Conservation (phyloP, 2,329 filamentous ascomycete species). For the Trichoderma lentiforme region DNA sequence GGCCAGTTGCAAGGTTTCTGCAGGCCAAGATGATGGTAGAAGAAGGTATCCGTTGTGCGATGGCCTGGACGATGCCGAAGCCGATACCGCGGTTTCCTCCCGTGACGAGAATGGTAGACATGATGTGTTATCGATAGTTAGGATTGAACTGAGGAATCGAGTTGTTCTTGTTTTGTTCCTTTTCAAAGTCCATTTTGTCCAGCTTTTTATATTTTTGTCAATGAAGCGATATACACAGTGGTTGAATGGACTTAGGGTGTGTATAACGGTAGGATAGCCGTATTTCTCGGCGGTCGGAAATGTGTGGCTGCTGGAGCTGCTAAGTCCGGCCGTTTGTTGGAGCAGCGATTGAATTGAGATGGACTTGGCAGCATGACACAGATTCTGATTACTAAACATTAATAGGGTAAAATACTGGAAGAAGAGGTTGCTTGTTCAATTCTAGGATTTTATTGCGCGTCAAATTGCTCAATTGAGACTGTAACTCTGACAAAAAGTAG, state of each 20-base stretch:
- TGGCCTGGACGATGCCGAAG: conserved; percentile 27
- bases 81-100: conserved; percentile 33
- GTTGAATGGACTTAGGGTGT: background rate
- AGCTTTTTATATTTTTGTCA: background rate
- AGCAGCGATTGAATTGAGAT: background rate
- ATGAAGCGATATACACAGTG: background rate
- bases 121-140: background rate
- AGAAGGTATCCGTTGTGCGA: conserved; percentile 24
- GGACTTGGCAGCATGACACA: background rate
- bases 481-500: background rate
- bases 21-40: conserved; percentile 28
- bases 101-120: conserved; percentile 12
- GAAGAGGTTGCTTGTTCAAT: background rate
- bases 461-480: background rate
- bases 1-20: background rate
- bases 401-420: background rate
- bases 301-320: background rate
- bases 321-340: background rate
- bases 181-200: background rate
- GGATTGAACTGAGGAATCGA: background rate
- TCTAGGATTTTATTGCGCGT: background rate
- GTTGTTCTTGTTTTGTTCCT: background rate
- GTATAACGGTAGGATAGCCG: background rate
- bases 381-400: background rate
- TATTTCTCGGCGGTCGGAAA: background rate